Evolutionary conservation across 495 filamentous ascomycete species (phyloP), one percentile per base, ranked within the genome.

Genomic region (Acidomyces sp.): DNA sequence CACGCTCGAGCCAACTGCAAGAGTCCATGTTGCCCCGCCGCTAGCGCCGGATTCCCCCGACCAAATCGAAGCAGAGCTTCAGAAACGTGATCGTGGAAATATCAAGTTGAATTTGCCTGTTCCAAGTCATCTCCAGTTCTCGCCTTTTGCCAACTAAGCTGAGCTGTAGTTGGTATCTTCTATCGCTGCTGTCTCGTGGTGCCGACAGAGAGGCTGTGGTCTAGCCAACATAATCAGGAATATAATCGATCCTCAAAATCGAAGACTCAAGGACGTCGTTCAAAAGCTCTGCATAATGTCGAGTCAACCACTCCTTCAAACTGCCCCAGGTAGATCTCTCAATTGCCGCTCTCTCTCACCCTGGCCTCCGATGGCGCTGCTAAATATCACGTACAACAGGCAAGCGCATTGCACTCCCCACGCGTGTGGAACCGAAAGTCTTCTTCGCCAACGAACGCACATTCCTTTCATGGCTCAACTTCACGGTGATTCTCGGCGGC

Each of bases 391-490:
- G 11, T 25, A 25, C 6, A 20, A 5, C 49, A 85, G 86, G 86
- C 70, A 99, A 99, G 61, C 85, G 90, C 51, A 99, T 99, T 60
- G 87, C 92, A 46, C 85, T 99, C 46, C 90, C 90, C 39, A 93
- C 86, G 29, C 86, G 90, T 47, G 87, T 99, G 62, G 90, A 99
- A 60, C 90, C 90, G 27, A 99, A 99, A 63, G 90, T 97, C 65
- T 99, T 96, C 77, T 99, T 99, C 71, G 90, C 90, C 61, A 96
- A 96, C 68, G 90, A 99, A 68, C 86, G 90, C 37, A 99, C 90
- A 28, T 99, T 96, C 56, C 77, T 99, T 54, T 90, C 82, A 56
- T 99, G 92, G 92, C 81, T 99, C 52, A 96, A 96, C 69, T 96
- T 96, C 72, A 90, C 83, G 56, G 88, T 96, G 55, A 87, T 99